These are phyloP conservation scores for Dioscorea zingiberensis DNA, from an alignment of 106 monocot species.

Conservation along the genomic window DNA sequence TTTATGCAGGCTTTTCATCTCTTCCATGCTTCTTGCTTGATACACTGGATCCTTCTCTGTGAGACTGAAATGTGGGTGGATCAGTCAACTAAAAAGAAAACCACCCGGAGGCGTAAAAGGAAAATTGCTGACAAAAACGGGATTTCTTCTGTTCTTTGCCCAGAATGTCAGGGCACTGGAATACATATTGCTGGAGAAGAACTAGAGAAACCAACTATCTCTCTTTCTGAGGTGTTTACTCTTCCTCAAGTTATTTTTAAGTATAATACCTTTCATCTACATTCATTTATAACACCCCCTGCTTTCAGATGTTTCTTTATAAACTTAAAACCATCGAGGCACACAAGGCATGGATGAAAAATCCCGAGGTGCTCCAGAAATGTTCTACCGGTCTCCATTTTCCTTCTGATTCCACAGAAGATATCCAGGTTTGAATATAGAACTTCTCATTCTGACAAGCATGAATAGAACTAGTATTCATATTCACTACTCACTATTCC, in stretches of 20 bases:
- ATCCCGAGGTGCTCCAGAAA: slow-evolving; percentile 60
- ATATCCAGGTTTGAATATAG: slow-evolving; percentile 29
- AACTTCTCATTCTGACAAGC: too few species aligned
- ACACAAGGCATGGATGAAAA: slow-evolving; percentile 79
- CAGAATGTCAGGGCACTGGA: slow-evolving; percentile 90
- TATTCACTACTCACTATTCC: too few species aligned
- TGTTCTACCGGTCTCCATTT: slow-evolving; percentile 86
- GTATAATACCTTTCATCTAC: background rate
- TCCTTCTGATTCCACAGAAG: slow-evolving; percentile 15
- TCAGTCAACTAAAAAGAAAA: slow-evolving; percentile 24
- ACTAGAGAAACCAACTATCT: slow-evolving; percentile 52
- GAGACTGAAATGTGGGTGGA: slow-evolving; percentile 53
- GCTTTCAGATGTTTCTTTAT: slow-evolving; percentile 56
- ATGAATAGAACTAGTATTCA: too few species aligned
- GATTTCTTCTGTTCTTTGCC: slow-evolving; percentile 66
- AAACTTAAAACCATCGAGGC: slow-evolving; percentile 65
- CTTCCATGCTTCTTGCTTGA: slow-evolving; percentile 83
- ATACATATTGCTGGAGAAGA: slow-evolving; percentile 35
- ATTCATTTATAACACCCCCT: background rate
- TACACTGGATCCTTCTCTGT: slow-evolving; percentile 87
- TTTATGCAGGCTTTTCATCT: slow-evolving; percentile 84
- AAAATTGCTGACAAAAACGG: slow-evolving; percentile 22
- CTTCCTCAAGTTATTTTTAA: background rate
- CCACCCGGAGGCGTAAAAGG: slow-evolving; percentile 44
- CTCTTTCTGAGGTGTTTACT: slow-evolving; percentile 50